Evolutionary conservation across 805 yeast species (phyloP).

Genomic region (Candida chilensis): DNA sequence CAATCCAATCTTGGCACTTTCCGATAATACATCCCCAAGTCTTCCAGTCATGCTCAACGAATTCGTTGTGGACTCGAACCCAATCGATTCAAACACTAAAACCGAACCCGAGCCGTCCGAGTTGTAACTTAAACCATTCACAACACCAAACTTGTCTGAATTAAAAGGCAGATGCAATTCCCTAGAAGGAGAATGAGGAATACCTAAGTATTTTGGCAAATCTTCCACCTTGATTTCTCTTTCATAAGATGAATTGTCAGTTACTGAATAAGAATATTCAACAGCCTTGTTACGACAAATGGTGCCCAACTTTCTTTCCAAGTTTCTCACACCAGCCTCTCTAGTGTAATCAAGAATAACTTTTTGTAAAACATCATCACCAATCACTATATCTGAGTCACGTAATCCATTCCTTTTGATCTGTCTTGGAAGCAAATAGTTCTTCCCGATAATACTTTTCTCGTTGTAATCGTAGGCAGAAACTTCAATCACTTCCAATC

Average conservation of each 20-base stretch:
- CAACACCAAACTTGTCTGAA: conserved; percentile 60
- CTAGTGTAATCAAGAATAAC: conserved; percentile 66
- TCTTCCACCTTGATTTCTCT: conserved; percentile 26
- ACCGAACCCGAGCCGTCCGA: conserved; percentile 82
- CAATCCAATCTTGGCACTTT: conserved; percentile 72
- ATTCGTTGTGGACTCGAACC: conserved; percentile 39
- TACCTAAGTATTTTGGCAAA: conserved; percentile 61
- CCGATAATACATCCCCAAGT: conserved; percentile 73
- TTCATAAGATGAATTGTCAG: conserved; percentile 11
- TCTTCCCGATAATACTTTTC: conserved; percentile 62
- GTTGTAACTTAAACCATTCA: conserved; percentile 82
- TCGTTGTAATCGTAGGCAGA: conserved; percentile 77
- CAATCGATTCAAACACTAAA: conserved; percentile 68
- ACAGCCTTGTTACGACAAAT: conserved; percentile 80
- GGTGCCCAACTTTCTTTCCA: conserved; percentile 68
- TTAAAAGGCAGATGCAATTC: conserved; percentile 18
- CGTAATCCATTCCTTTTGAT: conserved; percentile 56
- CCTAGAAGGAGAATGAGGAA: conserved; percentile 33
- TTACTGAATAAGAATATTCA: conserved; percentile 35
- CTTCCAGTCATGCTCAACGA: conserved; percentile 67
- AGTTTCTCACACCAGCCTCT: conserved; percentile 79
- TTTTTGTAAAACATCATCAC: conserved; percentile 45
- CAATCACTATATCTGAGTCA: conserved; percentile 30
- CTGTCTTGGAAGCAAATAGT: conserved; percentile 70
- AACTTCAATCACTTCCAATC: conserved; percentile 75